Conservation (phyloP, 2,329 filamentous ascomycete species). For the Furcasterigmium sp. region DNA sequence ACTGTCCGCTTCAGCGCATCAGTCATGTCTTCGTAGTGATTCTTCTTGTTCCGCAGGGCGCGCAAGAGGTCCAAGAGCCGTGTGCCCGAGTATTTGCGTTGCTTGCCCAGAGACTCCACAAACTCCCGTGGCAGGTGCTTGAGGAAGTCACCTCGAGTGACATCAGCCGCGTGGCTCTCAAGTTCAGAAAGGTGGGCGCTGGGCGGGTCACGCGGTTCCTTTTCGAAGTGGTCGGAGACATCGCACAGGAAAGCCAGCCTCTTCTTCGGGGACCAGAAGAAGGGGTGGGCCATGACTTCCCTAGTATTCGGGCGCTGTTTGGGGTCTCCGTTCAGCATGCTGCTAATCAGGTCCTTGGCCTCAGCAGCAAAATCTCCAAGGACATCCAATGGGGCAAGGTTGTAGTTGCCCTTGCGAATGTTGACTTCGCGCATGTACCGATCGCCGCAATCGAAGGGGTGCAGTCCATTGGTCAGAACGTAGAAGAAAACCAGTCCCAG, state of each 20-base stretch:
- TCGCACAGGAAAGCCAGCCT: conserved; percentile 91
- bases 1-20: conserved; percentile 66
- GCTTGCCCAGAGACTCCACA: conserved; percentile 84
- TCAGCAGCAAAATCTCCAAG: conserved; percentile 83
- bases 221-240: conserved; percentile 93
- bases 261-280: conserved; percentile 92
- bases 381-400: conserved; percentile 63
- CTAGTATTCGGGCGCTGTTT: conserved; percentile 63
- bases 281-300: conserved; percentile 85
- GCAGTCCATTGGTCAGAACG: conserved; percentile 85
- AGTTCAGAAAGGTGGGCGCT: conserved; percentile 60
- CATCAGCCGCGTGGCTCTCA: conserved; percentile 44
- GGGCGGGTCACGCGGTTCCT: conserved; percentile 79
- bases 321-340: conserved; percentile 62
- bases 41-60: conserved; percentile 90
- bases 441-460: conserved; percentile 92
- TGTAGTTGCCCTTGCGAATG: conserved; percentile 84
- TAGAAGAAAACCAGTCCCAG: conserved; percentile 98
- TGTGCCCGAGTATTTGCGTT: conserved; percentile 87
- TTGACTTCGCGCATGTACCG: conserved; percentile 96
- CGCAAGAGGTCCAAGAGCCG: conserved; percentile 81
- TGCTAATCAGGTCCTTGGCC: conserved; percentile 77
- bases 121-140: conserved; percentile 72
- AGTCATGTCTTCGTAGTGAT: conserved; percentile 96
- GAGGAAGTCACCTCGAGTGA: conserved; percentile 71